A percentile compares a stretch with the other conserved stretches of the same genome.
Conservation (phyloP, 2,329 filamentous ascomycete species). For the Arthrobotrys megalospora region DNA sequence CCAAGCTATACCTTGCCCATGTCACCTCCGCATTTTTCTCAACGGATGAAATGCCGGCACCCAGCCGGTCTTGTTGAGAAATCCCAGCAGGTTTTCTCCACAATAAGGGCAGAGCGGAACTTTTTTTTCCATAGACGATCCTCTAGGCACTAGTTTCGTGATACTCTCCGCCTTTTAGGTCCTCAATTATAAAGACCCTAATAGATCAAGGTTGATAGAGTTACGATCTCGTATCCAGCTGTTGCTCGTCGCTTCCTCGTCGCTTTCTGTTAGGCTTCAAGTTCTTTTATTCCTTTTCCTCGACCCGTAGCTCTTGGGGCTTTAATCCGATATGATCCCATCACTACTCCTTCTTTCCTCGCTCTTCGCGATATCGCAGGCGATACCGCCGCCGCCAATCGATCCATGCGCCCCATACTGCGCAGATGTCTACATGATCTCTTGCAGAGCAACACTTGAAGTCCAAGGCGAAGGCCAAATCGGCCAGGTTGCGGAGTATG, state of each 20-base stretch:
- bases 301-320: too few relatives aligned
- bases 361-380: constrained; percentile 57
- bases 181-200: not conserved
- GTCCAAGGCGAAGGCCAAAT: constrained; percentile 53
- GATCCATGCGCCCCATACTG: constrained; percentile 52
- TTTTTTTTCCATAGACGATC: constrained; percentile 25
- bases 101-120: constrained; percentile 30
- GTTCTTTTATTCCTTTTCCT: not conserved
- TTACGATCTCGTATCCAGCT: not conserved
- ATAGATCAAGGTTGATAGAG: not conserved
- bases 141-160: constrained; percentile 13
- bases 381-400: constrained; percentile 58
- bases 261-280: not conserved
- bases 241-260: not conserved
- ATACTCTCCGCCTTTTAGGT: constrained; percentile 17
- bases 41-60: constrained; percentile 12
- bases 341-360: constrained; percentile 42
- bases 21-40: constrained; percentile 37
- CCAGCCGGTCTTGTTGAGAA: constrained; percentile 36
- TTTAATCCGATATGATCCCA: constrained; percentile 31
- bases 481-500: constrained; percentile 50
- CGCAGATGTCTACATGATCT: constrained; percentile 54
- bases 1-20: constrained; percentile 13
- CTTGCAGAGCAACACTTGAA: constrained; percentile 54
- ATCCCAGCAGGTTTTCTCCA: constrained; percentile 26